Percentiles rank a stretch among this genome's conserved stretches.
These are phyloP conservation scores for Leishmania tropica DNA, from an alignment of 208 protist genomes.

Conservation along the genomic window DNA sequence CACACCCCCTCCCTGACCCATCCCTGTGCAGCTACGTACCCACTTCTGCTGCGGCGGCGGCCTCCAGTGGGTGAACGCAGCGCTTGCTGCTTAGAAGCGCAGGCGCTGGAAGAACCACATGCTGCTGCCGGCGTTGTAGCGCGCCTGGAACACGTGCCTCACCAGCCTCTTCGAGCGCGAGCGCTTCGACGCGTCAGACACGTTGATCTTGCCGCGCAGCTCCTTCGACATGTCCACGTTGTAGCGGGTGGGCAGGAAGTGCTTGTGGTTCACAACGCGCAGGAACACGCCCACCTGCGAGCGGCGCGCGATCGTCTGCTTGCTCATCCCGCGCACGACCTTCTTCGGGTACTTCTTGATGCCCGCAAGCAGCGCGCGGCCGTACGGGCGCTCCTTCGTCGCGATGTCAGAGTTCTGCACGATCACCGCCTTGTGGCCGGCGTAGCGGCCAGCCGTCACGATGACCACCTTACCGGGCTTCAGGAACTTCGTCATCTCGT, in stretches of 20 bases:
- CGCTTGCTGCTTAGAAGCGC: conserved; percentile 93
- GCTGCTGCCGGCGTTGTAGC: conserved; percentile 97
- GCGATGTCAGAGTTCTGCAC: conserved; percentile 94
- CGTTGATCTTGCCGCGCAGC: conserved; percentile 92
- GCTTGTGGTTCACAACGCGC: conserved; percentile 98
- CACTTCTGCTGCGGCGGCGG: neutral
- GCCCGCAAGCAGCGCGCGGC: conserved; percentile 96
- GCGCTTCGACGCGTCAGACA: conserved; percentile 91
- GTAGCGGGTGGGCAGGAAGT: conserved; percentile 98
- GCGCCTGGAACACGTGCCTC: conserved; percentile 93
- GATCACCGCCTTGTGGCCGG: conserved; percentile 98
- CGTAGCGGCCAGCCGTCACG: conserved; percentile 97
- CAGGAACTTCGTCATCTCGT: conserved; percentile 92
- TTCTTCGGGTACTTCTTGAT: conserved; percentile 96
- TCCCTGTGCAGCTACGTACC: neutral
- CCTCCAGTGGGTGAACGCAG: neutral
- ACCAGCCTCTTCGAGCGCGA: conserved; percentile 83
- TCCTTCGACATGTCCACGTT: conserved; percentile 93
- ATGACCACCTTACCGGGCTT: conserved; percentile 98
- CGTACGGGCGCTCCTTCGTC: conserved; percentile 94
- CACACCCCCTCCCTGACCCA: neutral
- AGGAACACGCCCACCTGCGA: conserved; percentile 96
- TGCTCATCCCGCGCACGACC: conserved; percentile 95
- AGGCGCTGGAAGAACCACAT: conserved; percentile 99
- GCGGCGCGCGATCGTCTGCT: conserved; percentile 92